Conservation (phyloP, 1,139 yeast genomes). For the Pneumocystis carinii region DNA sequence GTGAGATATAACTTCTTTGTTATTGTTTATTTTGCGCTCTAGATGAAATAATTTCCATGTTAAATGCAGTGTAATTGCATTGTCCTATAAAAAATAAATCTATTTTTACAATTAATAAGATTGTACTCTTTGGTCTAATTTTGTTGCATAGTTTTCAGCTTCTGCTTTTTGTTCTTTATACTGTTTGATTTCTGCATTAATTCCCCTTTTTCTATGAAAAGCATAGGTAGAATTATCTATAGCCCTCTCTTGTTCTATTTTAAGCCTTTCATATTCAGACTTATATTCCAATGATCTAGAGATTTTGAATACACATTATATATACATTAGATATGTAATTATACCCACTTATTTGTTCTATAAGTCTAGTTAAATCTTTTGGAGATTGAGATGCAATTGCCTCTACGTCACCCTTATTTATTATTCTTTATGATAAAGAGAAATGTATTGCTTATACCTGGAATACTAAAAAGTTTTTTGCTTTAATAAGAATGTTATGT, state of each 20-base stretch:
- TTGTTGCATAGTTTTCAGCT: slow-evolving; percentile 51
- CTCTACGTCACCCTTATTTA: slow-evolving; percentile 67
- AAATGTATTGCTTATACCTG: slow-evolving; percentile 28
- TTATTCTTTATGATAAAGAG: neutral
- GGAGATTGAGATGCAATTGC: slow-evolving; percentile 83
- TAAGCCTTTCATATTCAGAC: slow-evolving; percentile 51
- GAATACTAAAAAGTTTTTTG: slow-evolving; percentile 81
- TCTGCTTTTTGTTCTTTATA: slow-evolving; percentile 65
- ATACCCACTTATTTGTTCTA: slow-evolving; percentile 45
- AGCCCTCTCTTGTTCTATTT: slow-evolving; percentile 52
- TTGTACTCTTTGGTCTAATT: slow-evolving; percentile 31
- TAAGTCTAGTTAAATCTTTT: slow-evolving; percentile 49
- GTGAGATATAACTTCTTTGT: slow-evolving; percentile 6
- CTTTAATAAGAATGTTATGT: slow-evolving; percentile 79
- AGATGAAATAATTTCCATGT: slow-evolving; percentile 57
- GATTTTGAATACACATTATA: neutral
- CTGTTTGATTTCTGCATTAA: slow-evolving; percentile 63
- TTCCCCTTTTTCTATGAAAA: slow-evolving; percentile 55
- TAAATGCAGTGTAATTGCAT: slow-evolving; percentile 36
- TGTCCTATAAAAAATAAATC: slow-evolving; percentile 20
- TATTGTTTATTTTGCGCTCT: slow-evolving; percentile 30
- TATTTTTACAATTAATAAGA: neutral
- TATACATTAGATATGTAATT: neutral
- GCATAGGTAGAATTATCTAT: slow-evolving; percentile 51
- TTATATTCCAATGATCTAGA: slow-evolving; percentile 64